Percentiles rank a stretch among this genome's conserved stretches.
These are phyloP conservation scores for Nannizziopsis barbatae DNA, from an alignment of 2,329 filamentous ascomycete species.

Conservation along the genomic window DNA sequence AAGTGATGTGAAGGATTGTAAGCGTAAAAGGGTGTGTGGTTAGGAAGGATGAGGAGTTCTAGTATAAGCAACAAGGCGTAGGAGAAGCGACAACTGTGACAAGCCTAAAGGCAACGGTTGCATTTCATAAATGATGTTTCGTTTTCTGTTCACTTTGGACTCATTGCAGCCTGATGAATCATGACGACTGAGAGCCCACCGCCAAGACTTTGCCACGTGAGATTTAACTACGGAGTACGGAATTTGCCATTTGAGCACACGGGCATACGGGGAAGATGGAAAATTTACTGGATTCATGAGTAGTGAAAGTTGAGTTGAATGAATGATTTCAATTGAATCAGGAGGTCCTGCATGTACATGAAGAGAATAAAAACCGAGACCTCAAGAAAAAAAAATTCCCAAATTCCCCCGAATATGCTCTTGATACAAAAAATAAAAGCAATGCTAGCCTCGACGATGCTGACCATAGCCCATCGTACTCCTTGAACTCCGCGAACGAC, in stretches of 20 bases:
- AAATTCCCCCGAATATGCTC: neutral
- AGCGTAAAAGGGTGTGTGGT: neutral
- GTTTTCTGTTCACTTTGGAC: too few relatives aligned
- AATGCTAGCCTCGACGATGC: conserved; percentile 1
- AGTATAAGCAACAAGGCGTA: neutral
- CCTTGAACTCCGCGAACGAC: conserved; percentile 29
- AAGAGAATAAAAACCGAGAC: conserved; percentile 1
- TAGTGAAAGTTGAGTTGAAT: too few relatives aligned
- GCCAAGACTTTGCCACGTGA: too few relatives aligned
- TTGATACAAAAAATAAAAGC: conserved; percentile 9
- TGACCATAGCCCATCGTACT: conserved; percentile 26
- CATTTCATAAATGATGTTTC: too few relatives aligned
- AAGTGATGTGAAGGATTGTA: neutral
- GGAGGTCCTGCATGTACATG: conserved; percentile 5
- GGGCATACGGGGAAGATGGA: too few relatives aligned
- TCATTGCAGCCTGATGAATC: too few relatives aligned
- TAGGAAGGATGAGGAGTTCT: neutral
- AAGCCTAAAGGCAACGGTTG: too few relatives aligned
- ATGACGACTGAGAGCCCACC: too few relatives aligned
- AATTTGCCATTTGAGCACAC: too few relatives aligned
- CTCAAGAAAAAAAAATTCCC: neutral
- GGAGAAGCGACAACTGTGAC: neutral
- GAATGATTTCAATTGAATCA: neutral
- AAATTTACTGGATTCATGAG: too few relatives aligned
- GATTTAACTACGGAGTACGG: too few relatives aligned